Conservation (phyloP, 2,329 filamentous ascomycete genomes). For the Verticillium nonalfalfae region DNA sequence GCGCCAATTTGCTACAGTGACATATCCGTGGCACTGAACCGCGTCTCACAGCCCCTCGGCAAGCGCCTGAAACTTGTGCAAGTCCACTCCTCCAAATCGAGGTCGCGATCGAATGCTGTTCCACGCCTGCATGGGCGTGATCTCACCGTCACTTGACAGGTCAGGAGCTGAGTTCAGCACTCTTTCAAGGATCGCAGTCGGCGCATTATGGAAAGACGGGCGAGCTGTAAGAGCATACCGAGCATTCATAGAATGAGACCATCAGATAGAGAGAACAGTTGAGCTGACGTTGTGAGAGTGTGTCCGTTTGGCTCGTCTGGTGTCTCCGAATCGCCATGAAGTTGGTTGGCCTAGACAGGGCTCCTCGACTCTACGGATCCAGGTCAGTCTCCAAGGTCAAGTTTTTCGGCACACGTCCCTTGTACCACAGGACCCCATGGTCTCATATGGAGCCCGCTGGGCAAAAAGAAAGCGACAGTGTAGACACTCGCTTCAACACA, state of each 20-base stretch:
- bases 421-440: too few relatives aligned
- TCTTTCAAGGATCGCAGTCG: slow-evolving; percentile 14
- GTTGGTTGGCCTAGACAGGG: slow-evolving; percentile 20
- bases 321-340: slow-evolving; percentile 17
- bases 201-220: slow-evolving; percentile 6
- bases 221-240: neutral
- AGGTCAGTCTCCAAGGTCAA: neutral
- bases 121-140: slow-evolving; percentile 33
- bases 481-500: slow-evolving; percentile 19
- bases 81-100: slow-evolving; percentile 20
- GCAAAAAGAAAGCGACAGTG: neutral
- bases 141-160: slow-evolving; percentile 22
- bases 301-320: slow-evolving; percentile 18
- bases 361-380: slow-evolving; percentile 16
- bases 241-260: neutral
- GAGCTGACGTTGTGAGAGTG: slow-evolving; percentile 17
- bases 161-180: slow-evolving; percentile 16
- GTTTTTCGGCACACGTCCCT: neutral
- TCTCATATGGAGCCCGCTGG: too few relatives aligned
- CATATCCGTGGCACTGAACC: slow-evolving; percentile 28
- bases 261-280: slow-evolving; percentile 7
- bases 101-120: slow-evolving; percentile 23
- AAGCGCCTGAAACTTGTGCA: slow-evolving; percentile 17
- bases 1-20: neutral
- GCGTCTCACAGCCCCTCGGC: slow-evolving; percentile 19